Conservation (phyloP, 805 yeast genomes). For the Metschnikowia colocasiae region DNA sequence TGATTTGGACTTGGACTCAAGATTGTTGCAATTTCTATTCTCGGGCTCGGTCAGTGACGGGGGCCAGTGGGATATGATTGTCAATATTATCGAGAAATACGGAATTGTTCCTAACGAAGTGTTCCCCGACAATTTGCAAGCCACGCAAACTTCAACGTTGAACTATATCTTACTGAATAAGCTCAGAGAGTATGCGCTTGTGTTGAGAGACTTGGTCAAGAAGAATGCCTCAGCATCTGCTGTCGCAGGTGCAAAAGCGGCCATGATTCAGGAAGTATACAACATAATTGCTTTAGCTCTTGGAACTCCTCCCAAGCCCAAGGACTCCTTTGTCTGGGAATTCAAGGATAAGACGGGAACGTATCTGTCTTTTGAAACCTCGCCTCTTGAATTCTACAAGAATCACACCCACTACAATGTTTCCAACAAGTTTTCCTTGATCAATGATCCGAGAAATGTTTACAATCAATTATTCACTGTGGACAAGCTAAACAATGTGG, state of each 20-base stretch:
- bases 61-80: slow-evolving; percentile 84
- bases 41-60: slow-evolving; percentile 74
- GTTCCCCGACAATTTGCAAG: slow-evolving; percentile 65
- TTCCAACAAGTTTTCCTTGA: slow-evolving; percentile 55
- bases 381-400: slow-evolving; percentile 64
- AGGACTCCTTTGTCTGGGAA: slow-evolving; percentile 69
- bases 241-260: slow-evolving; percentile 31
- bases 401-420: slow-evolving; percentile 53
- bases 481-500: slow-evolving; percentile 70
- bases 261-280: slow-evolving; percentile 59
- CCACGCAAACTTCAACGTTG: slow-evolving; percentile 51
- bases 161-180: slow-evolving; percentile 64
- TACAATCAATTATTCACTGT: slow-evolving; percentile 63
- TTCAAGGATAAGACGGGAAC: slow-evolving; percentile 68
- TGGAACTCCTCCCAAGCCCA: slow-evolving; percentile 77
- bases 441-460: slow-evolving; percentile 79
- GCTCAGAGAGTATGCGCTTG: slow-evolving; percentile 74
- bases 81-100: slow-evolving; percentile 72
- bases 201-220: slow-evolving; percentile 50
- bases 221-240: slow-evolving; percentile 39
- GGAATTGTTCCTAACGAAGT: slow-evolving; percentile 73
- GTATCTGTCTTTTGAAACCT: slow-evolving; percentile 47
- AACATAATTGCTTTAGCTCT: slow-evolving; percentile 62
- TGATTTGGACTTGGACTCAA: slow-evolving; percentile 61
- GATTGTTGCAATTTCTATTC: slow-evolving; percentile 64